Evolutionary conservation across 1,284 basidiomycete species (phyloP).

Genomic region (Dichomitus squalens): DNA sequence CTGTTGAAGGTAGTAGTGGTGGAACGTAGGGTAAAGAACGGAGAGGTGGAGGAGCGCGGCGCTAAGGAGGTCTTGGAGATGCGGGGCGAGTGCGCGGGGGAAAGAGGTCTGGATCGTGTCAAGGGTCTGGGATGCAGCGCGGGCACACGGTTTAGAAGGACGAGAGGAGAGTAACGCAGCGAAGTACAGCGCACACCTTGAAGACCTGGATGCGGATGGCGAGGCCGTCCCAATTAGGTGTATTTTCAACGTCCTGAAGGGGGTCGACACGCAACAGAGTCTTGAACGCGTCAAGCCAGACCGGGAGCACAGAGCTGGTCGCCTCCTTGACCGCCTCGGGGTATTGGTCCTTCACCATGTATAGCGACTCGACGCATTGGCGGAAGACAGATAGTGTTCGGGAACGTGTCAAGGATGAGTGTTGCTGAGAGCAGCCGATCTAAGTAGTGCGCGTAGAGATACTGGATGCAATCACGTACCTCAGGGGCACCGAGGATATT

Average conservation of each 20-base stretch:
- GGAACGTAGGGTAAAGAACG: constrained; percentile 66
- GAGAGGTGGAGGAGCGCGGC: constrained; percentile 69
- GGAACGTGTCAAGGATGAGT: constrained; percentile 80
- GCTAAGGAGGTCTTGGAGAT: constrained; percentile 63
- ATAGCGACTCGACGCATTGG: constrained; percentile 87
- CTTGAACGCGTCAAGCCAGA: constrained; percentile 88
- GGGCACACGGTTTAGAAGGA: not conserved
- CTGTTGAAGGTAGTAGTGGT: constrained; percentile 67
- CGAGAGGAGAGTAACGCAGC: not conserved
- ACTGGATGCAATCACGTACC: constrained; percentile 42
- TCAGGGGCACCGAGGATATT: constrained; percentile 77
- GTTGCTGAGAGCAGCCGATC: constrained; percentile 45
- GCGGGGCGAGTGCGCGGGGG: constrained; percentile 63
- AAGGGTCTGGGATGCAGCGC: constrained; percentile 54
- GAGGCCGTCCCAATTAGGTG: constrained; percentile 76
- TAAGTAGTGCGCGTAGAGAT: not conserved
- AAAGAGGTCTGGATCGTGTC: constrained; percentile 79
- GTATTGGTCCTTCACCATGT: constrained; percentile 93
- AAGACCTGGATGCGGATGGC: constrained; percentile 79
- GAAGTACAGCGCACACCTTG: constrained; percentile 56
- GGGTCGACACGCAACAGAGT: constrained; percentile 73
- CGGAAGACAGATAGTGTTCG: constrained; percentile 88
- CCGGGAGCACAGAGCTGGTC: constrained; percentile 77
- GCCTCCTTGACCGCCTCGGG: constrained; percentile 87
- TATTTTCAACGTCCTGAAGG: constrained; percentile 56